Percentiles rank a stretch among this genome's conserved stretches.
Conservation (phyloP, 2,329 filamentous ascomycete species). For the Alternaria triticimaculans region DNA sequence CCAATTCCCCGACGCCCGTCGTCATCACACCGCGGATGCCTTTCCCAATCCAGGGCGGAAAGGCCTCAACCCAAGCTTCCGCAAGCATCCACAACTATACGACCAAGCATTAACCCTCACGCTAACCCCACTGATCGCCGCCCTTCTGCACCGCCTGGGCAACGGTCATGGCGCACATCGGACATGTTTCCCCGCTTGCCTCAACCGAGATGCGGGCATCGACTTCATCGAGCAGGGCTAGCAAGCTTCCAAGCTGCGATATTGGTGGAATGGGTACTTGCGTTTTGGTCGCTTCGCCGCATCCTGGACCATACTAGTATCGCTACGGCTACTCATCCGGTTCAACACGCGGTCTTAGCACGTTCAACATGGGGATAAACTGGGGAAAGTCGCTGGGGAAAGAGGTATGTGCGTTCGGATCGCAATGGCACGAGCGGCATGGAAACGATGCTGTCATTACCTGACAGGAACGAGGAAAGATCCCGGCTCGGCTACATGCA, state of each 20-base stretch:
- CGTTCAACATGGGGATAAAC: background rate
- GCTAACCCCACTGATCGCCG: conserved; percentile 26
- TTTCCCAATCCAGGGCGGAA: conserved; percentile 19
- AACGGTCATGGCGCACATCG: conserved; percentile 21
- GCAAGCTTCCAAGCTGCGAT: conserved; percentile 1
- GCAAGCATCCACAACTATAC: conserved; percentile 16
- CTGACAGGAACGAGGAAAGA: conserved; percentile 10
- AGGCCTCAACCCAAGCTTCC: conserved; percentile 17
- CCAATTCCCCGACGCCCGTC: conserved; percentile 8
- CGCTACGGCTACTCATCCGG: conserved; percentile 4
- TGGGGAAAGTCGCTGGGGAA: conserved; percentile 8
- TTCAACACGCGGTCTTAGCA: background rate
- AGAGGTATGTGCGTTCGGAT: conserved; percentile 6
- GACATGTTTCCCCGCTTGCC: conserved; percentile 13
- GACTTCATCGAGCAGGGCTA: background rate
- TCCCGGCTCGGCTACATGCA: background rate
- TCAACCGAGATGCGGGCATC: conserved; percentile 9
- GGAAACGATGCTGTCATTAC: conserved; percentile 14
- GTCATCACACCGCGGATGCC: conserved; percentile 7
- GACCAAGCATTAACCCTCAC: conserved; percentile 13
- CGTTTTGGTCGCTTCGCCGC: background rate
- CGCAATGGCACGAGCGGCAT: conserved; percentile 13
- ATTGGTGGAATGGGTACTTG: conserved; percentile 8
- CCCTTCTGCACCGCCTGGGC: conserved; percentile 1
- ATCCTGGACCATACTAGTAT: background rate